Evolutionary conservation across 129 eudicot species (phyloP).

Genomic region (Rutidosis leptorrhynchoides): DNA sequence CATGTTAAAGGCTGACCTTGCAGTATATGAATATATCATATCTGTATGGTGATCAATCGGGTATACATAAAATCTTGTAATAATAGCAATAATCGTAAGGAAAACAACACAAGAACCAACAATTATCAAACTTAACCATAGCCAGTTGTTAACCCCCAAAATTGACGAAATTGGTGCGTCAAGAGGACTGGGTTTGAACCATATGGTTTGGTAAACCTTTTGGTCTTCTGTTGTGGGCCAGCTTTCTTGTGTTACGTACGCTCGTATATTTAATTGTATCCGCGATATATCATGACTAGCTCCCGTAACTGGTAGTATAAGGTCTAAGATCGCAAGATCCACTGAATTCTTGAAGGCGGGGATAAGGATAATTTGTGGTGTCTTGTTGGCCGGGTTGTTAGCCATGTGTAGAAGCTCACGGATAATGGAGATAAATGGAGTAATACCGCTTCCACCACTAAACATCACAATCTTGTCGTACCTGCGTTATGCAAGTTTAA

Average conservation of each 20-base stretch:
- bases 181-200: conserved; percentile 39
- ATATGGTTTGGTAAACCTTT: conserved; percentile 33
- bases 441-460: conserved; percentile 74
- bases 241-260: conserved; percentile 47
- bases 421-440: conserved; percentile 59
- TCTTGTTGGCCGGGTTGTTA: conserved; percentile 18
- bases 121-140: conserved; percentile 42
- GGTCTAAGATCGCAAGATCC: conserved; percentile 53
- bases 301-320: conserved; percentile 45
- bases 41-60: conserved; percentile 42
- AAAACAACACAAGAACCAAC: conserved; percentile 27
- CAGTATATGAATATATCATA: conserved; percentile 33
- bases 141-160: conserved; percentile 45
- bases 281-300: conserved; percentile 33
- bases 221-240: conserved; percentile 29
- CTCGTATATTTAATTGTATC: conserved; percentile 43
- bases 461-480: conserved; percentile 62
- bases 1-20: conserved; percentile 33
- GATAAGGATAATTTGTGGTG: conserved; percentile 39
- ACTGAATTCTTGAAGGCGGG: conserved; percentile 45
- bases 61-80: conserved; percentile 37
- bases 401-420: conserved; percentile 51
- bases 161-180: conserved; percentile 44
- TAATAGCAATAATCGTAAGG: conserved; percentile 27
- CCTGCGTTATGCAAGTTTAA: conserved; percentile 26